Evolutionary conservation across 2,329 filamentous ascomycete genomes (phyloP), one percentile per base, ranked within the genome.

Genomic region (Calonectria pteridis): DNA sequence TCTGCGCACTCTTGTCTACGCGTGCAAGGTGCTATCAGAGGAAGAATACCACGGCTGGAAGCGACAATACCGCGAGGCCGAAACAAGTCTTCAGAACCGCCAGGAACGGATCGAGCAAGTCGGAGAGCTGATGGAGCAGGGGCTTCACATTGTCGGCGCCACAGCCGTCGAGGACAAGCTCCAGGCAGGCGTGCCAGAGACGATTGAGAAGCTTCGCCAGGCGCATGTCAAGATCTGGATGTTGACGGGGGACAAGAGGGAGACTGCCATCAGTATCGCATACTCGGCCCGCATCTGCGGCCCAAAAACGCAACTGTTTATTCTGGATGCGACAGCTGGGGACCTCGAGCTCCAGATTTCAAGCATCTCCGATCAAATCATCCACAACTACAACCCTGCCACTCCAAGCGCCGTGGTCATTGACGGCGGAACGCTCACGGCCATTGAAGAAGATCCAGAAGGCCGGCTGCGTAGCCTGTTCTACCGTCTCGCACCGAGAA

Each of bases 171-270:
- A 98, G 83, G 95, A 98, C 83, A 97, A 96, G 81, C 87, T 98
- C 9, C 95, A 98, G 81, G 90, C 91, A 73, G 95, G 95, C n/a
- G 95, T 98, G 0, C 94, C 95, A 0, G 94, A 97, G 82, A 94
- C 95, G 0, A 95, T 98, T 74, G 95, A 97, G 80, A 94, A 94
- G 82, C 88, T 98, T 4, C 90, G 94, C 73, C 89, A 94, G 33
- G 95, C 95, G 16, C 95, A 95, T 75, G 96, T 97, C 84, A 96
- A 95, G 83, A 92, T 97, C 72, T 97, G 95, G 95, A 97, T 98
- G 95, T 87, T 98, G 69, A 98, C 95, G 2, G 95, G 95, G 23
- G 95, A 98, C 81, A 96, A 96, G 83, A 91, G 94, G 29, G 94
- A 97, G 84, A 97, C 94, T 0, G 94, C 94, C 55, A 95, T 97